Base-by-base conservation (phyloP, 352 stramenopile species). In the Albugo candida region DNA sequence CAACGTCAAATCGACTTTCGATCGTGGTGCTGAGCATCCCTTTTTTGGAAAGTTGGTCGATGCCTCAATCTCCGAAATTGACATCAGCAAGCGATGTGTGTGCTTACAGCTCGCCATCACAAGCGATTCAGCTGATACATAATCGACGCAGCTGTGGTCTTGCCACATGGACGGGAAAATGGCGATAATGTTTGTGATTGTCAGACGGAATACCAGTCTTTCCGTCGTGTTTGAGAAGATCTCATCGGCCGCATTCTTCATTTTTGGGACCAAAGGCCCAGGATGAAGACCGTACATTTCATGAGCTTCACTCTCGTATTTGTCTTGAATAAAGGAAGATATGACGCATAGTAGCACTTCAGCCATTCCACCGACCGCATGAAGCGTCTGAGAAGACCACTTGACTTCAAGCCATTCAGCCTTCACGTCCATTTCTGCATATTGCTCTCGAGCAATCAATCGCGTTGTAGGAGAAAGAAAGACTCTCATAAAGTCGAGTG, bases 391-490 rank as follows among this genome's bases (percentile, higher is more conserved):
- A 5, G 71, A 60, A 2, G 62, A 60, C 69, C 72, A 89, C 34
- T 75, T 75, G 1, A 81, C 54, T 51, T 89, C 70, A 5, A 86
- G 52, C 71, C 73, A 83, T 49, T 89, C 71, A 21, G 64, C 63
- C 37, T 86, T 74, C 66, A 86, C 67, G 47, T 89, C 76, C 24
- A 86, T 52, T 8, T 79, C 56, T 11, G 70, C 73, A 8, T 55
- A 51, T 5, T 44, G 45, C 6, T 63, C 51, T 37, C 56, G 58
- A 16, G 57, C 54, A 41, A 68, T 68, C 41, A 69, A 59, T 19
- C 68, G 42, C 11, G 51, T 62, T 18, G 70, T 48, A 0, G 76
- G 63, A 13, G 56, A 59, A 55, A 82, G 59, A 31, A 88, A 80
- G 2, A 84, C 53, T 6, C 76, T 66, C 2, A 61, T 59, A 44